Evolutionary conservation across 345 rosid genomes (phyloP), one percentile per base, ranked within the genome.

Genomic region (Streptanthus diversifolius): DNA sequence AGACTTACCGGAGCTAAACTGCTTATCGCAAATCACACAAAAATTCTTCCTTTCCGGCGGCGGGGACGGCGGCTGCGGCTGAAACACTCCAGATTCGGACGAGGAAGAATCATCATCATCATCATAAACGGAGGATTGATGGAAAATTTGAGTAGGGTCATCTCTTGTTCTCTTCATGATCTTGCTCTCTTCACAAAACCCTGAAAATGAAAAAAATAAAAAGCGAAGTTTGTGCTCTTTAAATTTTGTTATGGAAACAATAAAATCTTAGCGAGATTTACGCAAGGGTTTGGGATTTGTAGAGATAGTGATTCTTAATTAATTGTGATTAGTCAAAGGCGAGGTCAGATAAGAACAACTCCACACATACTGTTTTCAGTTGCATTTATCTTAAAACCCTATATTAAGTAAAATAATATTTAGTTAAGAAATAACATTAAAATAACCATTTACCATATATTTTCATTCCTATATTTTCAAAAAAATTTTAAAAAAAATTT

Each of bases 1-100:
- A 3, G 85, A 83, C 48, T 82, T 82, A 11, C 85, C 85, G 6
- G 79, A 79, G 60, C 44, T 43, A 45, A 82, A 82, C 44, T 58
- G 79, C 25, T 77, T 82, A n/a, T 41, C 11, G 48, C 85, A 82
- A 6, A 82, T 59, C 57, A 67, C 58, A 59, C 83, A 82, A 3
- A 60, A 55, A 57, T 79, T 79, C 5, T 49, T 68, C 48, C 40
- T 63, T 10, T 15, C 18, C 3, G 36, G 72, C 40, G 44, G 61
- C 5, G n/a, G n/a, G n/a, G n/a, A 24, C 4, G 32, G 67, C 57
- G 44, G 48, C 18, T 7, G 60, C 9, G 39, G 63, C 37, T 37
- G 61, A 57, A 75, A 17, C 61, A 55, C 70, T 53, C 19, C 66
- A 48, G 71, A 68, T 49, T 68, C 69, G 7, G 61, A 60, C 0